Base-by-base conservation (phyloP, 371 early-diverging fungal genomes). In the Mucor piriformis region DNA sequence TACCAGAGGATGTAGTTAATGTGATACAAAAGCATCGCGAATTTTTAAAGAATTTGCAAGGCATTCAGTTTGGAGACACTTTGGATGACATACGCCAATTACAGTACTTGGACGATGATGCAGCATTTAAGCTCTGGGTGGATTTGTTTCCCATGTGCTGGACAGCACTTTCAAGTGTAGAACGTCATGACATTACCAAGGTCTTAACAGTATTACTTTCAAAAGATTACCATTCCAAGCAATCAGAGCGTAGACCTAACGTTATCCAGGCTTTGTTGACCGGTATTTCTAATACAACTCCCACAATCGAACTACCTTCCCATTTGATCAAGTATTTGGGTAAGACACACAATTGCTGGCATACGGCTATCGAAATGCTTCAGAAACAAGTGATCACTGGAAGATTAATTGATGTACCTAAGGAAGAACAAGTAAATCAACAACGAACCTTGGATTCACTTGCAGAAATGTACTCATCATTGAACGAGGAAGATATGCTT, bases 241-340 rank as follows among this genome's bases (percentile, higher is more conserved):
- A 97, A 72, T 73, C 83, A 8, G 84, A 86, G 13, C 57, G 75
- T 18, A 81, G 95, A 8, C 97, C 98, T 12, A 98, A 98, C 69
- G 96, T 98, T 1, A 86, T 98, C 12, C 95, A 95, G 66, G 89
- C 94, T 0, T 67, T 99, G 0, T 67, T 98, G 15, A 91, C 95
- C 0, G 93, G 93, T 37, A 83, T 96, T 35, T 84, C 87, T n/a
- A 74, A 78, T 21, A 95, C 92, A 42, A 56, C 72, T 0, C 91
- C 95, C 0, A 48, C 81, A 6, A 86, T 95, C 11, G 83, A 85
- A 20, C 76, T 98, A 12, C 95, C 98, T 3, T 96, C 99, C 12
- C 95, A 95, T 54, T 79, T 98, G 50, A 82, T 98, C 50, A 93
- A 92, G 57, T 95, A 95, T 63, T 79, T 97, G 32, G 97, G 94